Percentiles rank a stretch among this genome's conserved stretches.
These are phyloP conservation scores for Spathaspora gorwiae DNA, from an alignment of 805 yeast species.

Conservation along the genomic window DNA sequence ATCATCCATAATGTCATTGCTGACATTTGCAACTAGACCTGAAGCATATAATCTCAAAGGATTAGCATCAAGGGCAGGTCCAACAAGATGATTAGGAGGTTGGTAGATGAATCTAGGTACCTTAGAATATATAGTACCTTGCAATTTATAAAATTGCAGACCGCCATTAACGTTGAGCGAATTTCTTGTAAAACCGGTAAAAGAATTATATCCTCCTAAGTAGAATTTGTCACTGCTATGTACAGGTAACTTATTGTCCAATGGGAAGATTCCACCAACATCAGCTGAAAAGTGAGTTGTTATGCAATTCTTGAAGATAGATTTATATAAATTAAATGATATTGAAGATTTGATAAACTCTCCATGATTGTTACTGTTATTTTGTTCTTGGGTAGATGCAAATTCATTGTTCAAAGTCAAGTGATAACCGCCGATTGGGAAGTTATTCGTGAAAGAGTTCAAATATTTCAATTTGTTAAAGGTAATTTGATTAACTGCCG, in stretches of 20 bases:
- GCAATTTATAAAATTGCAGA: slow-evolving; percentile 51
- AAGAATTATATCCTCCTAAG: slow-evolving; percentile 73
- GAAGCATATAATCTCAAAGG: slow-evolving; percentile 55
- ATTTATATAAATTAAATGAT: slow-evolving; percentile 28
- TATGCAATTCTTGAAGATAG: slow-evolving; percentile 41
- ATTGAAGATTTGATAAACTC: slow-evolving; percentile 34
- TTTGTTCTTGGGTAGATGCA: slow-evolving; percentile 28
- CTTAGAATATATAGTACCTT: slow-evolving; percentile 54
- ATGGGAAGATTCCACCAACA: slow-evolving; percentile 53
- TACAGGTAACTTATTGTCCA: slow-evolving; percentile 26
- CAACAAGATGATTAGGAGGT: slow-evolving; percentile 7
- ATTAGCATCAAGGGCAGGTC: slow-evolving; percentile 15
- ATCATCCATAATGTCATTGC: slow-evolving; percentile 20
- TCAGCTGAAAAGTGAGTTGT: slow-evolving; percentile 48
- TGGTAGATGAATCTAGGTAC: slow-evolving; percentile 44
- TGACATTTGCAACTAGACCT: slow-evolving; percentile 60
- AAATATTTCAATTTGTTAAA: slow-evolving; percentile 19
- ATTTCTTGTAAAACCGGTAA: slow-evolving; percentile 65
- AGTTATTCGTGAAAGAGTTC: slow-evolving; percentile 21
- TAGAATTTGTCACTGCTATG: slow-evolving; percentile 79
- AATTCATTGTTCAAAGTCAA: slow-evolving; percentile 62
- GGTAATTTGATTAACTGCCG: slow-evolving; percentile 22
- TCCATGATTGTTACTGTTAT: slow-evolving; percentile 12
- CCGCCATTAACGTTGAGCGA: slow-evolving; percentile 78
- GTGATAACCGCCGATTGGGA: slow-evolving; percentile 46